Evolutionary conservation across 805 yeast species (phyloP).

Genomic region (Tetrapisispora pingtungensis): DNA sequence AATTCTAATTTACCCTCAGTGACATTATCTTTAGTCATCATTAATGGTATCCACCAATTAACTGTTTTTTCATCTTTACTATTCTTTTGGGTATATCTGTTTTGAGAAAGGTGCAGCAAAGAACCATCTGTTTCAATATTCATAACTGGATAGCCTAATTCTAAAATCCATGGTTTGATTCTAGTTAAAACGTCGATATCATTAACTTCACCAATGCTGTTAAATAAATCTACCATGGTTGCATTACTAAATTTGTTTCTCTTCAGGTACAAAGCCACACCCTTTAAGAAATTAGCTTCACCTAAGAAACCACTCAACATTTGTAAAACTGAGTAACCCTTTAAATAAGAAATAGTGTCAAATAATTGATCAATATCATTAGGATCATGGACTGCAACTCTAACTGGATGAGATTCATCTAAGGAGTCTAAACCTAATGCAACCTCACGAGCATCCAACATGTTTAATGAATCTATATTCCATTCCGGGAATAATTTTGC

Average conservation of each 20-base stretch:
- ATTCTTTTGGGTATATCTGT: constrained; percentile 4
- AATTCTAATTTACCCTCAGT: constrained; percentile 2
- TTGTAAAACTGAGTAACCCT: constrained; percentile 69
- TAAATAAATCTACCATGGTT: constrained; percentile 57
- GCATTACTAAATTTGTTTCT: constrained; percentile 60
- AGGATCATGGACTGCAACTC: constrained; percentile 71
- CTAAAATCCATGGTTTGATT: constrained; percentile 53
- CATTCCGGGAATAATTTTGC: constrained; percentile 68
- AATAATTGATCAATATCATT: constrained; percentile 74
- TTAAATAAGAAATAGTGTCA: constrained; percentile 70
- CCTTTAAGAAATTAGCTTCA: constrained; percentile 55
- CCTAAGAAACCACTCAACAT: constrained; percentile 71
- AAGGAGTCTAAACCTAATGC: constrained; percentile 46
- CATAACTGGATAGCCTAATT: constrained; percentile 65
- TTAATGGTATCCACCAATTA: constrained; percentile 51
- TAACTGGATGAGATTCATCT: constrained; percentile 66
- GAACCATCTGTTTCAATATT: constrained; percentile 34
- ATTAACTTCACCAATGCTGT: constrained; percentile 53
- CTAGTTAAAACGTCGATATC: constrained; percentile 37
- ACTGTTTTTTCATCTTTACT: background rate
- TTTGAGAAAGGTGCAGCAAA: constrained; percentile 6
- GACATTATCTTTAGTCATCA: constrained; percentile 5
- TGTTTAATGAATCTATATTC: constrained; percentile 40
- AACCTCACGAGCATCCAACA: constrained; percentile 10
- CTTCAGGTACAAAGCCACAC: constrained; percentile 61